A percentile compares a stretch with the other conserved stretches of the same genome.
phyloP scores from a whole-genome alignment of 495 filamentous ascomycete species.

The Pyrenula aspistea region DNA sequence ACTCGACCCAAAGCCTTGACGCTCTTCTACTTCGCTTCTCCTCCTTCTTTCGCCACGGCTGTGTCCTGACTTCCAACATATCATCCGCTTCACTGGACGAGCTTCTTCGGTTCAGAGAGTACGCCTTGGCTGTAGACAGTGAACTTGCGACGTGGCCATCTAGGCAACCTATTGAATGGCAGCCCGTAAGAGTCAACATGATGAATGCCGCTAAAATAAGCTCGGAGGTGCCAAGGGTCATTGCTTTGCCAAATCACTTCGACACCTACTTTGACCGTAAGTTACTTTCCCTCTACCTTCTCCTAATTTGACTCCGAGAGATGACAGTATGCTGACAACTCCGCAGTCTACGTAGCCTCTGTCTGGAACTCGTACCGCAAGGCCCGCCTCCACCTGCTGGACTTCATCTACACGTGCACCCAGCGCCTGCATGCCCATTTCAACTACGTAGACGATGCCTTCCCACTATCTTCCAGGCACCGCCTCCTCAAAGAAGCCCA shows the following conservation, averaged over 20 bases:
- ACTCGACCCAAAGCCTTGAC: not conserved
- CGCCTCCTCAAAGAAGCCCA: not conserved
- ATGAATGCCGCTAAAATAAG: not conserved
- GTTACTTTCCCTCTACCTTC: no score
- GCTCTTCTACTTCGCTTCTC: not conserved
- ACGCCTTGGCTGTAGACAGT: not conserved
- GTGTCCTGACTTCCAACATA: not conserved
- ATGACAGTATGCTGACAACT: not conserved
- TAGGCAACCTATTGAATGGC: not conserved
- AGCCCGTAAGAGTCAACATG: not conserved
- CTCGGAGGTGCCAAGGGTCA: not conserved
- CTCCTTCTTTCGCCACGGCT: not conserved
- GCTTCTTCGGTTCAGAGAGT: not conserved
- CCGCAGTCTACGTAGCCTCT: not conserved
- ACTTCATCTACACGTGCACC: not conserved
- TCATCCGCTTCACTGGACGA: not conserved
- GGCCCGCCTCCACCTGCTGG: not conserved
- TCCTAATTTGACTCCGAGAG: not conserved
- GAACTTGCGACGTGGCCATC: not conserved
- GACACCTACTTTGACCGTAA: not conserved
- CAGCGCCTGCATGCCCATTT: not conserved
- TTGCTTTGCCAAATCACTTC: not conserved
- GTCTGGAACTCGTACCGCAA: not conserved
- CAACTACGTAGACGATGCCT: not conserved
- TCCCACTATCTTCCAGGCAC: not conserved